Base-by-base conservation (phyloP, 441 rosid species). In the Populus hybrid region DNA sequence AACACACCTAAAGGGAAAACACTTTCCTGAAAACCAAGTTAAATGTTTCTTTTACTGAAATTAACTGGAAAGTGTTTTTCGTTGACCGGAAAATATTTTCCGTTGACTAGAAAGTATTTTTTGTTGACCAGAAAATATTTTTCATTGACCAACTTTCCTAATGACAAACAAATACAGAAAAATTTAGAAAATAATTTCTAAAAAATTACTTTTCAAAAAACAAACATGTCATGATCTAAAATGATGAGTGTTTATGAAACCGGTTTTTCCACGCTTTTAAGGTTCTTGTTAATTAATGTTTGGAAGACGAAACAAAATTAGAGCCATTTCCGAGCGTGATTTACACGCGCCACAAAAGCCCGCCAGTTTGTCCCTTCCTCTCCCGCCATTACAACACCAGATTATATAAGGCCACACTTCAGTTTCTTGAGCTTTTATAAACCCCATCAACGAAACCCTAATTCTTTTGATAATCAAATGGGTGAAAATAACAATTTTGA, bases 321-420 rank as follows among this genome's bases (percentile, higher is more conserved):
- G 2, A 2, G 7, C 61, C 2, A 54, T 6, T 54, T 18, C 18
- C 24, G 78, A 14, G 72, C 79, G 83, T 82, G 77, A 32, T 4
- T 3, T 6, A 14, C 84, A 88, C 87, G 88, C 87, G 83, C 85
- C 77, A 82, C 80, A 79, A 77, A 38, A 46, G 40, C 83, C 86
- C 90, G 90, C 95, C 92, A 83, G 64, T 6, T 24, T 18, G 20
- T 1, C 61, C 5, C 66, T 61, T 61, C 1, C 57, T 89, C 89
- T 91, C 93, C 97, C 95, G 94, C 94, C 95, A 88, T 77, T 36
- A 78, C 78, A 73, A 75, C 70, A 26, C 50, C 61, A 61, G 30
- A 54, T 16, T 16, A 16, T 54, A 54, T 54, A 54, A 54, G n/a
- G 8, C 21, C 61, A 54, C 61, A 16, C 61, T 54, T 54, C 0